A percentile compares a stretch with the other conserved stretches of the same genome.
phyloP scores from a whole-genome alignment of 1,284 basidiomycete species.

The Leccinum subfulvum region DNA sequence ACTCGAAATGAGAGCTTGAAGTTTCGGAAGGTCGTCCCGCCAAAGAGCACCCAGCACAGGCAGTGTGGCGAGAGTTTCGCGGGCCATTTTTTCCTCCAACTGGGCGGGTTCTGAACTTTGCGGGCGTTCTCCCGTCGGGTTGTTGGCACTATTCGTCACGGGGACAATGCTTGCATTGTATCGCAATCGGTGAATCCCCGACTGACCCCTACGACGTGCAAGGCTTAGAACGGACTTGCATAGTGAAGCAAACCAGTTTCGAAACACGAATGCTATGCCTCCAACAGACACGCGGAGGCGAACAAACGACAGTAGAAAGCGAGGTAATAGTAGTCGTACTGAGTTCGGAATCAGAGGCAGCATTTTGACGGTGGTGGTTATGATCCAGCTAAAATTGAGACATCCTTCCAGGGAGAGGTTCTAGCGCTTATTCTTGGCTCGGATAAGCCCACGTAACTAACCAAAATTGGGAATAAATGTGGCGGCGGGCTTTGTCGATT shows the following conservation, averaged over 20 bases:
- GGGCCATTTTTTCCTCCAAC: neutral
- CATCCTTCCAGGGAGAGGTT: neutral
- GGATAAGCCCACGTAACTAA: neutral
- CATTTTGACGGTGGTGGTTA: neutral
- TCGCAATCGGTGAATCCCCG: neutral
- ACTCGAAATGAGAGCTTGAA: neutral
- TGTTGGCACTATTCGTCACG: neutral
- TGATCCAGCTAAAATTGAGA: neutral
- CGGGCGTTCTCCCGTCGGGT: neutral
- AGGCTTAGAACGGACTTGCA: constrained; percentile 6
- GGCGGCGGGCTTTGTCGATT: too few relatives aligned
- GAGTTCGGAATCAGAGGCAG: neutral
- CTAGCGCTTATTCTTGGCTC: neutral
- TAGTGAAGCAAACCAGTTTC: constrained; percentile 5
- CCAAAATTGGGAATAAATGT: too few relatives aligned
- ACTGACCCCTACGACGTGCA: neutral
- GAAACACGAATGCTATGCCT: neutral
- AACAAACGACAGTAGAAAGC: neutral
- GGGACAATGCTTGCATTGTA: constrained; percentile 3
- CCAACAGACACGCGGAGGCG: neutral
- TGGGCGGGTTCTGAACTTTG: neutral
- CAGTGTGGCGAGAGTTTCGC: constrained; percentile 1
- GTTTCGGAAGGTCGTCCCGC: neutral
- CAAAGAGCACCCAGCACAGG: constrained; percentile 1
- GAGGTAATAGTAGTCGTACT: neutral